phyloP scores from a whole-genome alignment of 2,329 filamentous ascomycete genomes.

The Anthostomella pinea region DNA sequence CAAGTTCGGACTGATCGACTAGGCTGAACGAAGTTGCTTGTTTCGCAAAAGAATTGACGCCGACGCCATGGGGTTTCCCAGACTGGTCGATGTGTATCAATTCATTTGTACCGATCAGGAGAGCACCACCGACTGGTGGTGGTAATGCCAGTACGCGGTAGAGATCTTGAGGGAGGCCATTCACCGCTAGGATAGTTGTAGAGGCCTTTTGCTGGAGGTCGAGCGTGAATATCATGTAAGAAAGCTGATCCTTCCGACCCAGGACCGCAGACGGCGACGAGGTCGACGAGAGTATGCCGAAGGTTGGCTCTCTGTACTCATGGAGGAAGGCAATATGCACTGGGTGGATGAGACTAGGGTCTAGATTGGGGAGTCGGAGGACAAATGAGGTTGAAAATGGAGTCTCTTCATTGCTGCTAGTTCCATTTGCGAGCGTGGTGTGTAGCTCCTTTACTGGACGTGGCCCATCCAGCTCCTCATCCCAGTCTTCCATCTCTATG shows the following conservation, averaged over 20 bases:
- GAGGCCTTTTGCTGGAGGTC: conserved; percentile 92
- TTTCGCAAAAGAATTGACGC: conserved; percentile 86
- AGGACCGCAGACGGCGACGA: conserved; percentile 71
- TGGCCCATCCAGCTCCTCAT: conserved; percentile 73
- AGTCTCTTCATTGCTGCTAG: conserved; percentile 56
- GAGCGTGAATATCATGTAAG: conserved; percentile 92
- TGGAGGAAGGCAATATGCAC: conserved; percentile 90
- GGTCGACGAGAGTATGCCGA: conserved; percentile 85
- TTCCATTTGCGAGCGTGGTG: conserved; percentile 41
- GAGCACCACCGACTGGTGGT: conserved; percentile 80
- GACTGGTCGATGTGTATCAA: conserved; percentile 94
- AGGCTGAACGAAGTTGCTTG: conserved; percentile 80
- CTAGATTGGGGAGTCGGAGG: conserved; percentile 81
- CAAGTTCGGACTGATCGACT: conserved; percentile 78
- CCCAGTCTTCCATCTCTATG: conserved; percentile 88
- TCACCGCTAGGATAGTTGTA: conserved; percentile 85
- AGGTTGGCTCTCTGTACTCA: conserved; percentile 96
- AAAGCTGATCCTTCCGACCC: conserved; percentile 79
- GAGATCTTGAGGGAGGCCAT: conserved; percentile 81
- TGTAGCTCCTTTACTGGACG: conserved; percentile 49
- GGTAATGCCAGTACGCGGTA: conserved; percentile 80
- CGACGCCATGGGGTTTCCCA: conserved; percentile 88
- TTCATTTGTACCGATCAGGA: conserved; percentile 85
- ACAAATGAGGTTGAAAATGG: conserved; percentile 92
- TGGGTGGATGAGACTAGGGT: conserved; percentile 82